Evolutionary conservation across 108 stramenopile species (phyloP).

Genomic region (Conticribra weissflogii): DNA sequence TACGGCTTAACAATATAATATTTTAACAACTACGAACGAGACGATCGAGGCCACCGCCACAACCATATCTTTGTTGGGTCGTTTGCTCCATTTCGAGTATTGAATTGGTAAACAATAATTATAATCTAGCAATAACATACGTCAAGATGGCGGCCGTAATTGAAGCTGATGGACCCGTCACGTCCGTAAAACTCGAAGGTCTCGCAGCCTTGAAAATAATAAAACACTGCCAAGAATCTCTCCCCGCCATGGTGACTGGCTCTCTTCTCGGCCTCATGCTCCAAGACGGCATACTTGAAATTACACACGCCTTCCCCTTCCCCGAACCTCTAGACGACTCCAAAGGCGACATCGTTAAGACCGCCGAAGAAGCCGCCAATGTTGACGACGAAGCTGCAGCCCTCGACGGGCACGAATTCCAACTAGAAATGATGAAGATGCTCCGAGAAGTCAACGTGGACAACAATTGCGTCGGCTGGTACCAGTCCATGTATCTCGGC

Average conservation of each 20-base stretch:
- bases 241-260: conserved; percentile 93
- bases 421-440: conserved; percentile 99
- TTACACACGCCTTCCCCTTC: conserved; percentile 94
- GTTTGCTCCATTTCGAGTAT: too few species aligned
- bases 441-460: conserved; percentile 97
- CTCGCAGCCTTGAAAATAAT: conserved; percentile 96
- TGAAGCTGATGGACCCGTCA: conserved; percentile 71
- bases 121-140: neutral
- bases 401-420: conserved; percentile 85
- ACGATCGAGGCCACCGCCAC: too few species aligned
- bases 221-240: conserved; percentile 96
- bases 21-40: too few species aligned
- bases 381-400: conserved; percentile 63
- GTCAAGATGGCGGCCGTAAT: conserved; percentile 71
- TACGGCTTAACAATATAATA: too few species aligned
- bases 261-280: conserved; percentile 93
- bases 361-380: conserved; percentile 60
- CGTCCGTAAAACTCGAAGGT: conserved; percentile 79
- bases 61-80: too few species aligned
- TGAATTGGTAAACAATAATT: too few species aligned
- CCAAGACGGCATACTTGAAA: conserved; percentile 78
- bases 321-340: conserved; percentile 61
- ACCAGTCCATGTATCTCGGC: conserved; percentile 96
- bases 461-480: conserved; percentile 99
- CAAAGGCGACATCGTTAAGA: conserved; percentile 50